Evolutionary conservation across 345 rosid genomes (phyloP).

Genomic region (Eucalyptus curtisii): DNA sequence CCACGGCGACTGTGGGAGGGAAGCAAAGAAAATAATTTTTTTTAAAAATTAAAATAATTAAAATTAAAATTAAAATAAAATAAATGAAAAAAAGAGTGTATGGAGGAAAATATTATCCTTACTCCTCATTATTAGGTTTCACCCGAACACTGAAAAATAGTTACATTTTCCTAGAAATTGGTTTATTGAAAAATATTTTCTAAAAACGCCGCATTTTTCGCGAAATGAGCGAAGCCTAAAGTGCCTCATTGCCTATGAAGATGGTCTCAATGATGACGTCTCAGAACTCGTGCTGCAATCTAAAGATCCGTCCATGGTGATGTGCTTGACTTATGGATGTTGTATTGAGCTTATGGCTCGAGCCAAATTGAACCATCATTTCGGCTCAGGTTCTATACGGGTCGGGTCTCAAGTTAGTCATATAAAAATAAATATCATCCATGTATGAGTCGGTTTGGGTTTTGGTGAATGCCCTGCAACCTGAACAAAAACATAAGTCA

Average conservation of each 20-base stretch:
- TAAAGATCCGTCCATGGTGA: neutral
- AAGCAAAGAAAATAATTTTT: too few relatives aligned
- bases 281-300: neutral
- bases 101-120: too few relatives aligned
- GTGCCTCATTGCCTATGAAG: neutral
- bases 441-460: neutral
- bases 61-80: too few relatives aligned
- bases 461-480: neutral
- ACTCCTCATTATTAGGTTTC: fast-evolving
- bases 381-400: neutral
- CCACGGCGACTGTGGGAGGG: too few relatives aligned
- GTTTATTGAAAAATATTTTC: too few relatives aligned
- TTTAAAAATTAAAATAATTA: too few relatives aligned
- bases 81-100: too few relatives aligned
- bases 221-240: fast-evolving
- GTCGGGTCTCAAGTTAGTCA: neutral
- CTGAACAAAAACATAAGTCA: neutral
- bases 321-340: neutral
- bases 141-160: fast-evolving
- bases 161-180: too few relatives aligned
- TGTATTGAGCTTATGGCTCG: neutral
- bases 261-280: neutral
- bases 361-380: neutral
- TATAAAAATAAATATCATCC: neutral
- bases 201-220: too few relatives aligned